phyloP scores from a whole-genome alignment of 495 filamentous ascomycete genomes.

The Amphirosellinia nigrospora region DNA sequence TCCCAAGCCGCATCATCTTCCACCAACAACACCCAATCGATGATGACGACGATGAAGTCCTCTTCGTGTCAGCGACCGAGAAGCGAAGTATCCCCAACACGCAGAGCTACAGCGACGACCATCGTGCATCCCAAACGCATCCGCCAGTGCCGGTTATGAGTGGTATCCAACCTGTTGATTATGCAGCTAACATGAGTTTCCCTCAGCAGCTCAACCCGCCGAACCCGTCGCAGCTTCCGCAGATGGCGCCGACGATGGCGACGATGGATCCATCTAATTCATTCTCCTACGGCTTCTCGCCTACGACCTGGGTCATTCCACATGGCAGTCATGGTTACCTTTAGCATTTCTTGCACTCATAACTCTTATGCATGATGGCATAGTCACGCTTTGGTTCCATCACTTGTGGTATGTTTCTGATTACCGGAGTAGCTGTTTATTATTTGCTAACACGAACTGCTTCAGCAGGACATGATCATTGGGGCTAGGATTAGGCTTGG shows the following conservation, averaged over 20 bases:
- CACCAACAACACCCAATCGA: conserved; percentile 26
- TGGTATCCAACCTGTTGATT: conserved; percentile 38
- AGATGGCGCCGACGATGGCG: conserved; percentile 18
- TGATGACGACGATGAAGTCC: conserved; percentile 39
- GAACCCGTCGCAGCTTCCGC: neutral
- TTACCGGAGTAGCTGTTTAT: neutral
- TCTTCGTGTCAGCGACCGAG: conserved; percentile 38
- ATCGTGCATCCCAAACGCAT: conserved; percentile 33
- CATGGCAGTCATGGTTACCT: conserved; percentile 34
- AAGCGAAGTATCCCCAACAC: conserved; percentile 26
- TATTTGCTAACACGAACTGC: neutral
- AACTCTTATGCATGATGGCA: neutral
- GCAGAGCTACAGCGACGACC: conserved; percentile 18
- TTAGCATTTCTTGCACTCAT: conserved; percentile 27
- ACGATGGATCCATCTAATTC: conserved; percentile 30
- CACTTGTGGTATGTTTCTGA: conserved; percentile 28
- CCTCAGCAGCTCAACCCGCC: conserved; percentile 31
- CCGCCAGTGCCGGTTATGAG: conserved; percentile 32
- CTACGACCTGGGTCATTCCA: conserved; percentile 34
- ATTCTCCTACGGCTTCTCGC: conserved; percentile 33
- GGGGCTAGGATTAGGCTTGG: neutral
- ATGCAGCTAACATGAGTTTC: conserved; percentile 40
- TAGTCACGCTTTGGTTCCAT: neutral
- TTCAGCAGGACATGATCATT: neutral
- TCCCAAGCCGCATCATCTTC: conserved; percentile 27